Conservation (phyloP, 805 yeast genomes). For the Starmerella asiatica region DNA sequence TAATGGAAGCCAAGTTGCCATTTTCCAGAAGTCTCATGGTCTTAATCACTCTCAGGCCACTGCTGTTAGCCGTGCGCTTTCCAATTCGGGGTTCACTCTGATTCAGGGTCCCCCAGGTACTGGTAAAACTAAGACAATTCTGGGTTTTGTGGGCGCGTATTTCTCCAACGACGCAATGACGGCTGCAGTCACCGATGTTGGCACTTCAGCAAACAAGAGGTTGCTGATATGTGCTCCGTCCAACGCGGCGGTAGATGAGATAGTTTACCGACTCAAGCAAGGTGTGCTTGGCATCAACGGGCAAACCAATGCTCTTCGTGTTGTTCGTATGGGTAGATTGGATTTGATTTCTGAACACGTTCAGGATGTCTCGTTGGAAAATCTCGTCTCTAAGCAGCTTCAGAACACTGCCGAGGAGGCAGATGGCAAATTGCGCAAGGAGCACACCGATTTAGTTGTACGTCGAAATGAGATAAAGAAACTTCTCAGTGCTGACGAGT, state of each 20-base stretch:
- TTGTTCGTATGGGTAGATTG: constrained; percentile 79
- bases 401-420: constrained; percentile 31
- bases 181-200: neutral
- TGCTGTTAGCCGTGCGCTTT: constrained; percentile 66
- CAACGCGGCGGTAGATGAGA: constrained; percentile 96
- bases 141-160: constrained; percentile 77
- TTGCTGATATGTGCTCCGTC: constrained; percentile 93
- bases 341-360: constrained; percentile 80
- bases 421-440: constrained; percentile 31
- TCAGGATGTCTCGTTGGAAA: constrained; percentile 72
- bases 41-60: constrained; percentile 83
- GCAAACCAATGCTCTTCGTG: constrained; percentile 14
- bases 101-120: constrained; percentile 99
- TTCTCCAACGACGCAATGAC: constrained; percentile 22
- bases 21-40: constrained; percentile 37
- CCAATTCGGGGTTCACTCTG: constrained; percentile 62
- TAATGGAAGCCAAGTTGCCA: constrained; percentile 27
- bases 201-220: constrained; percentile 30
- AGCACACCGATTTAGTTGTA: constrained; percentile 36
- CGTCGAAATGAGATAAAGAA: constrained; percentile 42
- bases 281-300: constrained; percentile 45
- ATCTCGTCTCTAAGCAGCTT: constrained; percentile 44
- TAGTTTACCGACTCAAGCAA: constrained; percentile 62
- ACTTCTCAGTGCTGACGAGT: constrained; percentile 23
- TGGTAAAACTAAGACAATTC: constrained; percentile 93